Evolutionary conservation across 169 alveolate genomes (phyloP), one percentile per base, ranked within the genome.

Genomic region (Plasmodium vinckei): DNA sequence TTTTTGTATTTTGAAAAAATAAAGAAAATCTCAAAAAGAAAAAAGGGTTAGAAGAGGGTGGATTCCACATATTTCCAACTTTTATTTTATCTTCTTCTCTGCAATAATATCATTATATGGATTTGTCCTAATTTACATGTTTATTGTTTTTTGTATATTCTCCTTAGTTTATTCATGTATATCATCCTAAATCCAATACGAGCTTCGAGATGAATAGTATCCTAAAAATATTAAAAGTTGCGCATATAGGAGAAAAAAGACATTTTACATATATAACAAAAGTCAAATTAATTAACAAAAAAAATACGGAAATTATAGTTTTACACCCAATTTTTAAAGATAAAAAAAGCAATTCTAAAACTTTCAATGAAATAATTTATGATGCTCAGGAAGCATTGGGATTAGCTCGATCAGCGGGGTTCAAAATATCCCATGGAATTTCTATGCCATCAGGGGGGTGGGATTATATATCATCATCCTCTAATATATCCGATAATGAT

Each of bases 321-420:
- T 57, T 79, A 44, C 89, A 79, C 39, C 89, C 89, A 25, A 67
- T 56, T 19, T 47, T 79, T 67, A 79, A 79, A 60, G 64, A 51
- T 21, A 12, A 56, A 71, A 79, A 79, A 54, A 33, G 17, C 10
- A 46, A 25, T 25, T 54, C 23, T 25, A 79, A 79, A 21, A 53
- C 64, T 9, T 79, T 65, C 57, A 47, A 79, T 19, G 89, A 79
- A 39, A 79, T 54, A 65, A 39, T 79, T 57, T 65, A 65, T 39
- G 89, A 79, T 56, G 89, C 89, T 13, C 89, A 79, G 61, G 89
- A 79, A 57, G 89, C 89, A 27, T 67, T 79, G 56, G 89, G 89
- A 7, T 79, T 79, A 54, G 89, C 89, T 67, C 56, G 82, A 46
- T 79, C 89, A 42, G 89, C 89, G 19, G 73, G 73, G 5, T 79